phyloP scores from a whole-genome alignment of 495 filamentous ascomycete genomes.

The Penicillium tannophilum region DNA sequence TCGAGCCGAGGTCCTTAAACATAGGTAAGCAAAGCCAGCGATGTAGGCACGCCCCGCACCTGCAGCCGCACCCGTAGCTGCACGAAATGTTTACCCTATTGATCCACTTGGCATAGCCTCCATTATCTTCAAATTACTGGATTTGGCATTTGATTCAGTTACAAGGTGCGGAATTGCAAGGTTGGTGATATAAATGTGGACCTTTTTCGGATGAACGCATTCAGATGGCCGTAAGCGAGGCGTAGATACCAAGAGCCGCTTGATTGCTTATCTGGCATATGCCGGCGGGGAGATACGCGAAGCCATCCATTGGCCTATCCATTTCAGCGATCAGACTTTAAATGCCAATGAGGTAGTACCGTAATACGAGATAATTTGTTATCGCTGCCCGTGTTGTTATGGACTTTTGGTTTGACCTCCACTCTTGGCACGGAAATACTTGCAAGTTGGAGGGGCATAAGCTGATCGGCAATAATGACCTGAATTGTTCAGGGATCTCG shows the following conservation, averaged over 20 bases:
- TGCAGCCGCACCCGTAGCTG: not conserved
- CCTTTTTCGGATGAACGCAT: not conserved
- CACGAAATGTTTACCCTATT: not conserved
- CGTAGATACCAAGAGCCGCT: not conserved
- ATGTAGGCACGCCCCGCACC: not conserved
- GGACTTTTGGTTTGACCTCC: too few relatives aligned
- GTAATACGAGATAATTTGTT: too few relatives aligned
- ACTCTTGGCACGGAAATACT: too few relatives aligned
- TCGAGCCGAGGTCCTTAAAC: not conserved
- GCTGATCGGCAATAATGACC: too few relatives aligned
- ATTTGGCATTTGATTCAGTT: too few relatives aligned
- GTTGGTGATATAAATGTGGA: too few relatives aligned
- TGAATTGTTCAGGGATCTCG: too few relatives aligned
- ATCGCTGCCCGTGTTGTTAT: too few relatives aligned
- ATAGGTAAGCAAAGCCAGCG: too few relatives aligned
- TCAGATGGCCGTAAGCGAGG: not conserved
- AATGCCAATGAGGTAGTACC: not conserved
- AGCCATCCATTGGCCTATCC: not conserved
- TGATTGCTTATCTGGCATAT: not conserved
- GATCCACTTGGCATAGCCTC: not conserved
- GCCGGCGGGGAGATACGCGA: not conserved
- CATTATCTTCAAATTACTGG: not conserved
- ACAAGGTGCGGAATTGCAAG: too few relatives aligned
- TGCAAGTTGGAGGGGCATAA: too few relatives aligned
- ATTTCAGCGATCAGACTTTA: not conserved